Conservation (phyloP, 2,329 filamentous ascomycete species). For the Xylaria sp. region DNA sequence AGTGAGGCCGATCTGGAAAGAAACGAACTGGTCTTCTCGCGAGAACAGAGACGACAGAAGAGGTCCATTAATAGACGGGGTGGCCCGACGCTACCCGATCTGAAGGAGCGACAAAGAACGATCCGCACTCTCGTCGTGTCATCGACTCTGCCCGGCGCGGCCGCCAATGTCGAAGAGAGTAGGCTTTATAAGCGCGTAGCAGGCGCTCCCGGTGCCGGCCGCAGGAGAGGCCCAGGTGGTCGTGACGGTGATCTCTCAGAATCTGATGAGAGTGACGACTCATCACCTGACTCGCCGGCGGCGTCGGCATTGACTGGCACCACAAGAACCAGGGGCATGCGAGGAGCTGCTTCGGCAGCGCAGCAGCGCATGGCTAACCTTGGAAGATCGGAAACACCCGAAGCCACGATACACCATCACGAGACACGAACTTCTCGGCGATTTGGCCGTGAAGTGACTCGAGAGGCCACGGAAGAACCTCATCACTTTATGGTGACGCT, state of each 20-base stretch:
- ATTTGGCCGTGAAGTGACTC: constrained; percentile 53
- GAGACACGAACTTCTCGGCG: constrained; percentile 66
- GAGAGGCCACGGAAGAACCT: constrained; percentile 77
- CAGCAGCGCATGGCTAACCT: constrained; percentile 81
- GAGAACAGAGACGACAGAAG: constrained; percentile 92
- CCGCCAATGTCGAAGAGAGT: constrained; percentile 72
- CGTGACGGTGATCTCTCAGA: constrained; percentile 73
- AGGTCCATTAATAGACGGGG: constrained; percentile 89
- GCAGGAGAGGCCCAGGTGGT: constrained; percentile 48
- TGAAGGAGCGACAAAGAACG: constrained; percentile 89
- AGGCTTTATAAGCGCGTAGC: constrained; percentile 76
- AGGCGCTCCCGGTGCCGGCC: constrained; percentile 47
- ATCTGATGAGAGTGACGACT: constrained; percentile 88
- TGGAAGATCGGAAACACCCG: constrained; percentile 83
- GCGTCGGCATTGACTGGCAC: constrained; percentile 70
- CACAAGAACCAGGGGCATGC: constrained; percentile 79
- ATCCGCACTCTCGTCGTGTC: constrained; percentile 90
- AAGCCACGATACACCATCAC: constrained; percentile 63
- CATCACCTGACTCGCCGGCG: constrained; percentile 77
- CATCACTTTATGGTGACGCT: constrained; percentile 69
- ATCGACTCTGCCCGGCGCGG: constrained; percentile 84
- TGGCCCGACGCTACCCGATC: constrained; percentile 87
- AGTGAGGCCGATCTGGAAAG: constrained; percentile 85
- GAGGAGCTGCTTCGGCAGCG: constrained; percentile 79
- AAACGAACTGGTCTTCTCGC: constrained; percentile 85